Conservation (phyloP, 768 basidiomycete genomes). For the Tylopilus intermedius region DNA sequence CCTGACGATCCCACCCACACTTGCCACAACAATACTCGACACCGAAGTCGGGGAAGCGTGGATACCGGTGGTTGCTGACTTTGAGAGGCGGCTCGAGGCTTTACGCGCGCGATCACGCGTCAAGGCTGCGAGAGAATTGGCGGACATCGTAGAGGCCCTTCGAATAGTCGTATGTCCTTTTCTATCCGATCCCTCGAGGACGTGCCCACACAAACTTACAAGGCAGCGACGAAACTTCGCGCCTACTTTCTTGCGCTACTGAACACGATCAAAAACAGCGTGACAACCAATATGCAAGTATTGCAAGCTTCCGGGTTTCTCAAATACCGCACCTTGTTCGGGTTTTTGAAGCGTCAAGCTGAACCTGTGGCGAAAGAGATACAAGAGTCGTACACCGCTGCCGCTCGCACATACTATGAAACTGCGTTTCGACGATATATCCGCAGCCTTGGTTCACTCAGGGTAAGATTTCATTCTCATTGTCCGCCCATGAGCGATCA, state of each 20-base stretch:
- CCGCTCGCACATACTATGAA: slow-evolving; percentile 89
- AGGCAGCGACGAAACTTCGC: slow-evolving; percentile 90
- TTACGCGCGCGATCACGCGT: slow-evolving; percentile 74
- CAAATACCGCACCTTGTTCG: slow-evolving; percentile 77
- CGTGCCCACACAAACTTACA: slow-evolving; percentile 2
- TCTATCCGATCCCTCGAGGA: not conserved
- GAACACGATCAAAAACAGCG: slow-evolving; percentile 73
- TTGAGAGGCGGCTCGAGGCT: slow-evolving; percentile 69
- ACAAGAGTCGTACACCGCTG: slow-evolving; percentile 77
- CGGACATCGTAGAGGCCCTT: slow-evolving; percentile 79
- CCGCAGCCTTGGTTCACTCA: slow-evolving; percentile 73
- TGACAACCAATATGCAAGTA: slow-evolving; percentile 90
- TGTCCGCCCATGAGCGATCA: not conserved
- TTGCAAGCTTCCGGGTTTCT: slow-evolving; percentile 83
- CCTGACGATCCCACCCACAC: slow-evolving; percentile 74
- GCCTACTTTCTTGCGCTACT: slow-evolving; percentile 80
- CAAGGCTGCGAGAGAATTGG: slow-evolving; percentile 79
- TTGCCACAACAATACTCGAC: slow-evolving; percentile 77
- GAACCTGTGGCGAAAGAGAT: slow-evolving; percentile 79
- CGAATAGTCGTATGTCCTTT: slow-evolving; percentile 70
- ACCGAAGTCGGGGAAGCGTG: slow-evolving; percentile 84
- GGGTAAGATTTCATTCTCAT: slow-evolving; percentile 39
- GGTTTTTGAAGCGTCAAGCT: slow-evolving; percentile 81
- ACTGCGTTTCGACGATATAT: slow-evolving; percentile 90
- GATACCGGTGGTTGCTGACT: slow-evolving; percentile 75